Evolutionary conservation across 768 basidiomycete species (phyloP), one percentile per base, ranked within the genome.

Genomic region (Postia placenta): DNA sequence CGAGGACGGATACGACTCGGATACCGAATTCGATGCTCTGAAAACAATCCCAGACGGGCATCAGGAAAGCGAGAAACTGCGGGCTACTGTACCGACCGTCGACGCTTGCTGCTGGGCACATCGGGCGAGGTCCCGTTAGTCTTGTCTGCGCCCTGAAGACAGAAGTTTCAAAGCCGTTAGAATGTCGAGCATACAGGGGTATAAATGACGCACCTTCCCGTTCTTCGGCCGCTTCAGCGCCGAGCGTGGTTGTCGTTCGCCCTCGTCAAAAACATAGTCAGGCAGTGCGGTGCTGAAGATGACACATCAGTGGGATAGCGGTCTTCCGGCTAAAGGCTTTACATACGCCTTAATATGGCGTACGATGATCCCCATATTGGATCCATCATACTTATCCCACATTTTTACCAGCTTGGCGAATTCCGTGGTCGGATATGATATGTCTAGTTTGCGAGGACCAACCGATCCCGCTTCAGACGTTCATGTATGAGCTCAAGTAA

Each of bases 311-410:
- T 45, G 35, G n/a, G 25, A 26, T 11, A 11, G 20, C 15, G 20
- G n/a, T n/a, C 23, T 27, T 26, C 26, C n/a, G n/a, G 28, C 24
- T 44, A 19, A 11, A 6, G 12, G 3, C 3, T 5, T 0, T 15
- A 33, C 42, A 54, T 47, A 92, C 94, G 83, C 85, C 75, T 83
- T 96, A 62, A 97, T 91, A 64, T 98, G 87, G 42, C 92, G 83
- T 24, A 99, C 86, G 42, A 90, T 79, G 52, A 99, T 87, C 19
- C 93, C 92, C 96, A 99, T 99, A 47, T 80, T 82, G 12, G 79
- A 73, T 57, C 92, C 87, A 51, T 98, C 89, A 57, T 85, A 98
- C 63, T 88, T 86, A 62, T 98, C 95, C 93, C 96, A 98, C 71
- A 80, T 71, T 66, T 94, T 94, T 60, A 94, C 92, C 46, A 91